phyloP scores from a whole-genome alignment of 495 filamentous ascomycete genomes.

The Neurospora terricola region DNA sequence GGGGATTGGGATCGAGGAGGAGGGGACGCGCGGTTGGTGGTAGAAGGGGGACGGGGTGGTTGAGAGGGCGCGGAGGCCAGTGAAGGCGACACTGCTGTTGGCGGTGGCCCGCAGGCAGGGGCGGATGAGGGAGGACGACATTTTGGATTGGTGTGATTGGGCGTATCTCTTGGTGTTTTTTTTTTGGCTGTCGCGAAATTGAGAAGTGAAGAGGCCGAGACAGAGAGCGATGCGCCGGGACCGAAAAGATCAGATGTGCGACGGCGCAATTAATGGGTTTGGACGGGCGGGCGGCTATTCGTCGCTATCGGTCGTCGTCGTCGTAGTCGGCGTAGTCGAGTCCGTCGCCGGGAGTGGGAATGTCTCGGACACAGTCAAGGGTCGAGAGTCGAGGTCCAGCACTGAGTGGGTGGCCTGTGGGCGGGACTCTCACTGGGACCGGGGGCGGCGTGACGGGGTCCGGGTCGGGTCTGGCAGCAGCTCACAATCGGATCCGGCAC shows the following conservation, averaged over 20 bases:
- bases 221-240: background rate
- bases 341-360: background rate
- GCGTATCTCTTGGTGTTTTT: background rate
- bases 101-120: conserved; percentile 14
- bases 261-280: background rate
- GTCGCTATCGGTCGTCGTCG: background rate
- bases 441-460: background rate
- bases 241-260: background rate
- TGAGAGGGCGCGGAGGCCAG: background rate
- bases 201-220: background rate
- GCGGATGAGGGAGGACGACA: conserved; percentile 5
- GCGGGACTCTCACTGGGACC: background rate
- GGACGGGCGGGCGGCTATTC: background rate
- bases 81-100: conserved; percentile 4
- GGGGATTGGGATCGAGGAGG: conserved; percentile 35
- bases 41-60: conserved; percentile 2
- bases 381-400: background rate
- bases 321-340: background rate
- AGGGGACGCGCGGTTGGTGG: conserved; percentile 15
- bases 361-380: background rate
- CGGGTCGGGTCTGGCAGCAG: background rate
- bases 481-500: background rate
- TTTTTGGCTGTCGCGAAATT: background rate
- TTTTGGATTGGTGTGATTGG: conserved; percentile 11
- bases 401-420: background rate